Evolutionary conservation across 805 yeast genomes (phyloP).

Genomic region (Cyberlindnera meyerae): DNA sequence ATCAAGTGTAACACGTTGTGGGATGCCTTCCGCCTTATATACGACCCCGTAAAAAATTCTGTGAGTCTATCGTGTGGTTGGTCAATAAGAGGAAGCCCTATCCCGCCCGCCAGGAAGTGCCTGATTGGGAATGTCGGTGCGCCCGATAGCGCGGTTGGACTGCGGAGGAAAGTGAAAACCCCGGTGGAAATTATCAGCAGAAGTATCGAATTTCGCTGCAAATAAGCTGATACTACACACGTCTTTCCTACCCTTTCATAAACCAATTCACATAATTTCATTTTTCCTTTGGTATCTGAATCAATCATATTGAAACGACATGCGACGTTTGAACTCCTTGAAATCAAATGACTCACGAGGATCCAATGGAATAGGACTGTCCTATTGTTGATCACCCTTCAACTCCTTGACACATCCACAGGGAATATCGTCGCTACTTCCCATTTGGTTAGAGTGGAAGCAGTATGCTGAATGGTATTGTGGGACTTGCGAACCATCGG

Average conservation of each 20-base stretch:
- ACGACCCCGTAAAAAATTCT: not conserved
- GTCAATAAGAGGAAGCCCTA: slow-evolving; percentile 4
- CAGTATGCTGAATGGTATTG: slow-evolving; percentile 2
- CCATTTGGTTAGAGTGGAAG: slow-evolving; percentile 12
- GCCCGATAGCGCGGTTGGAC: not conserved
- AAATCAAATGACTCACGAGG: slow-evolving; percentile 20
- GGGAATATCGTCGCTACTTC: slow-evolving; percentile 7
- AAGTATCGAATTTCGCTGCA: no score
- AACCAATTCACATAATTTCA: no score
- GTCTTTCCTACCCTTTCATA: no score
- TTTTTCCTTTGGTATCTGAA: no score
- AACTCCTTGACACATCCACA: no score
- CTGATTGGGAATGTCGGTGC: slow-evolving; percentile 17
- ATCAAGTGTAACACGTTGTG: no score
- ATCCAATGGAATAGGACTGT: no score
- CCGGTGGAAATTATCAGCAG: no score
- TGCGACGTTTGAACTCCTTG: slow-evolving; percentile 24
- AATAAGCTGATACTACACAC: no score
- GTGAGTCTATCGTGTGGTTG: not conserved
- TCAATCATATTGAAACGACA: slow-evolving; percentile 11
- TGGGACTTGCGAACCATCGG: no score
- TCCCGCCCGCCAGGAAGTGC: slow-evolving; percentile 11
- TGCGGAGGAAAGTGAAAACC: no score
- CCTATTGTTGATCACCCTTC: no score
- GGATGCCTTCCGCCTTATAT: not conserved